Percentiles rank a stretch among this genome's conserved stretches.
phyloP scores from a whole-genome alignment of 1,139 yeast genomes.

The Geotrichum macrosporum region DNA sequence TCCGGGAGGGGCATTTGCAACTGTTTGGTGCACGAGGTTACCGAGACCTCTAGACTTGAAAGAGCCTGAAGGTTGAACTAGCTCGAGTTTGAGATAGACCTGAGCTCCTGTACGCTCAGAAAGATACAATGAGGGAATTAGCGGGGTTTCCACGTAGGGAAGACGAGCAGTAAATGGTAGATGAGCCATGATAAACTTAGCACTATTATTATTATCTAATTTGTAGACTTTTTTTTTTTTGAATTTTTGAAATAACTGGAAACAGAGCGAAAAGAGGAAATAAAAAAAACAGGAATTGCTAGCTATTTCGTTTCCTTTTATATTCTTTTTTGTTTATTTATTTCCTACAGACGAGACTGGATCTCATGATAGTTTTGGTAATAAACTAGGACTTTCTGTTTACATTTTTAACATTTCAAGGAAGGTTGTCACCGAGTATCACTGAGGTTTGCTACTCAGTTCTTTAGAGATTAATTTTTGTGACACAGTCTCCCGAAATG shows the following conservation, averaged over 20 bases:
- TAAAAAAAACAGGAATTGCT: neutral
- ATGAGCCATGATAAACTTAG: neutral
- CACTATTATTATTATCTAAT: too few relatives aligned
- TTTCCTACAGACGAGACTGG: neutral
- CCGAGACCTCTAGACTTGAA: conserved; percentile 53
- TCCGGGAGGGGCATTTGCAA: conserved; percentile 23
- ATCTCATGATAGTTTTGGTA: conserved; percentile 8
- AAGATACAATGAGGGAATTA: conserved; percentile 33
- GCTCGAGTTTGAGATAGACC: conserved; percentile 56
- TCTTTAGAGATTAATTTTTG: neutral
- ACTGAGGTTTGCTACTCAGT: conserved; percentile 1
- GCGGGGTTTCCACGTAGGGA: conserved; percentile 37
- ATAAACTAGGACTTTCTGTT: neutral
- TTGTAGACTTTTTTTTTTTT: too few relatives aligned
- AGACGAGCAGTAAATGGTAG: conserved; percentile 11
- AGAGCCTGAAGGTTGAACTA: conserved; percentile 66
- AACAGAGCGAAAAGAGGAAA: neutral
- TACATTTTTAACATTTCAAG: conserved; percentile 7
- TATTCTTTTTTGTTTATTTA: neutral
- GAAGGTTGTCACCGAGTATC: conserved; percentile 6
- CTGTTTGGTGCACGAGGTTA: conserved; percentile 34
- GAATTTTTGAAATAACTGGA: neutral
- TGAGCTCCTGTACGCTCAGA: conserved; percentile 37
- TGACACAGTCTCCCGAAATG: too few relatives aligned
- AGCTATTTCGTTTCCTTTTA: neutral